These are phyloP conservation scores for Pterocarpus santalinus DNA, from an alignment of 306 rosid genomes.

Conservation along the genomic window DNA sequence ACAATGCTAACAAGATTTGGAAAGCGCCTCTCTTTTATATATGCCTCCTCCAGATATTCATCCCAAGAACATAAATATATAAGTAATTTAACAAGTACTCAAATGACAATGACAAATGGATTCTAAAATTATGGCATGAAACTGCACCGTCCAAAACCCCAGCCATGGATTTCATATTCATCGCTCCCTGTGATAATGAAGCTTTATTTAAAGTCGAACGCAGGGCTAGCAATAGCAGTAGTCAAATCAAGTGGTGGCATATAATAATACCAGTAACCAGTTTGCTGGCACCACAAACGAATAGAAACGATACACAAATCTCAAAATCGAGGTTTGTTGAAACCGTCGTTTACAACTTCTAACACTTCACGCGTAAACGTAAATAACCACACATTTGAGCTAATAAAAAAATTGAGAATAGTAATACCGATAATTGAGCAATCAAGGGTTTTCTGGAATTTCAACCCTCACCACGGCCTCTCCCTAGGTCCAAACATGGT, in stretches of 20 bases:
- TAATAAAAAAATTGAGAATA: neutral
- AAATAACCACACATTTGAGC: no score
- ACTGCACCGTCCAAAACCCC: neutral
- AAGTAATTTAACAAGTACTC: neutral
- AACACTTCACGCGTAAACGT: conserved; percentile 33
- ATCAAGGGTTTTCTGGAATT: neutral
- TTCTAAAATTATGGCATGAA: neutral
- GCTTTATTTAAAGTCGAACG: no score
- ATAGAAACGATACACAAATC: neutral
- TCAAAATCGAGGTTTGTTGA: neutral
- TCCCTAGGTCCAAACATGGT: neutral
- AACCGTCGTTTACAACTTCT: neutral
- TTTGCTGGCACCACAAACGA: conserved; percentile 2
- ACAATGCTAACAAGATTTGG: neutral
- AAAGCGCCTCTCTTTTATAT: neutral
- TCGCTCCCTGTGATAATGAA: no score
- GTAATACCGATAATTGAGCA: neutral
- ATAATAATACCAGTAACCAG: neutral
- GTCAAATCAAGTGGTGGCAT: neutral
- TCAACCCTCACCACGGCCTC: neutral
- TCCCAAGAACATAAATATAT: no score
- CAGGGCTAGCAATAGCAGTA: neutral
- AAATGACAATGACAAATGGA: neutral
- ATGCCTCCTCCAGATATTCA: neutral
- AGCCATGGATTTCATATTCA: neutral